phyloP scores from a whole-genome alignment of 257 asterid species.

The Solanum virginianum region DNA sequence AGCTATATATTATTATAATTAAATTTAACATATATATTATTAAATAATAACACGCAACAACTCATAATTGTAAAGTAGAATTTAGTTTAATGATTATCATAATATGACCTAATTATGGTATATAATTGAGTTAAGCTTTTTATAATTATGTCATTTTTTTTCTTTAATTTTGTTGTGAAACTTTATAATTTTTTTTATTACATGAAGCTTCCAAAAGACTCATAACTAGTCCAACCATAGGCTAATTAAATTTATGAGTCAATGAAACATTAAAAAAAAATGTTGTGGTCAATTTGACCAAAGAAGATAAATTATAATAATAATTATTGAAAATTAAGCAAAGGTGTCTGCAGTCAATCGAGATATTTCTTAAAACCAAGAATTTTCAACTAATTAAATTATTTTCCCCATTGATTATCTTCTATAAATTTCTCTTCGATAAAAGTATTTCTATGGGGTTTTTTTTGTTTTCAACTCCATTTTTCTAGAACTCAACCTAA shows the following conservation, averaged over 20 bases:
- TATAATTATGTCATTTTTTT: neutral
- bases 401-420: neutral
- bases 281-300: neutral
- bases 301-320: neutral
- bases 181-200: neutral
- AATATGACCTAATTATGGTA: neutral
- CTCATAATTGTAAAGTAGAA: neutral
- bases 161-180: neutral
- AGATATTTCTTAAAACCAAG: neutral
- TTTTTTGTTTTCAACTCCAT: neutral
- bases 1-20: no score
- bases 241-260: neutral
- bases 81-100: neutral
- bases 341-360: neutral
- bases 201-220: neutral
- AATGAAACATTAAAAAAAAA: neutral
- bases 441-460: neutral
- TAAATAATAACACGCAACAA: no score
- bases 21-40: no score
- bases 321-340: neutral
- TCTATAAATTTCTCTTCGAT: neutral
- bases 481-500: neutral
- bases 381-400: neutral
- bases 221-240: neutral
- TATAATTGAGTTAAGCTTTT: neutral